Evolutionary conservation across 495 filamentous ascomycete genomes (phyloP), one percentile per base, ranked within the genome.

Genomic region (Cercophora newfieldiana): DNA sequence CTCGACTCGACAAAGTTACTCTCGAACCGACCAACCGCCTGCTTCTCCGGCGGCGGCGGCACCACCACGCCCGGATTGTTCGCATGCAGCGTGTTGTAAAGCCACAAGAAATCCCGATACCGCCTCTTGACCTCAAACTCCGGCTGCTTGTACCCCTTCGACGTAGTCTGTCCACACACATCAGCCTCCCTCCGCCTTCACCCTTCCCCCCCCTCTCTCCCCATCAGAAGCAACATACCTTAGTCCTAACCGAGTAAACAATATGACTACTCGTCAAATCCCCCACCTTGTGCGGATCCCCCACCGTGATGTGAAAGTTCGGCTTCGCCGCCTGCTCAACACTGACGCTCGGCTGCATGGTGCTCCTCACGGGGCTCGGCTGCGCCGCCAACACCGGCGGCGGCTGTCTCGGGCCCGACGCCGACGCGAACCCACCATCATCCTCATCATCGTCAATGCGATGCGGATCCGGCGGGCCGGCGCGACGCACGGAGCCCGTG

Each of bases 61-160:
- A 98, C 93, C 63, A 99, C 91, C 48, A 97, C 89, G 55, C 95
- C 95, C 16, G 95, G 95, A 72, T 94, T 97, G 76, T 94, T 98
- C 70, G 85, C 90, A 75, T 97, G 95, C 68, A 99, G 82, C 30
- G 90, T 90, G 65, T 89, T 97, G 72, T 98, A 99, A 22, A 99
- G 89, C 95, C 95, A 99, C 44, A 98, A 80, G 74, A 99, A 98
- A 79, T 99, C 95, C 53, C 95, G 88, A 79, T 97, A 99, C 65
- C 95, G 87, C 65, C 95, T 87, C 69, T 90, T 94, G 65, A 99
- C 95, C 22, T 90, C 87, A 67, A 99, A 99, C 72, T 97, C 93
- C 29, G 89, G 84, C 66, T 91, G 89, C 68, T 90, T 90, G 76
- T 97, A 99, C 37, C 92, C 95, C 79, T 97, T 98, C 2, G 96